phyloP scores from a whole-genome alignment of 2,329 filamentous ascomycete genomes.

The Emericellopsis cladophorae region DNA sequence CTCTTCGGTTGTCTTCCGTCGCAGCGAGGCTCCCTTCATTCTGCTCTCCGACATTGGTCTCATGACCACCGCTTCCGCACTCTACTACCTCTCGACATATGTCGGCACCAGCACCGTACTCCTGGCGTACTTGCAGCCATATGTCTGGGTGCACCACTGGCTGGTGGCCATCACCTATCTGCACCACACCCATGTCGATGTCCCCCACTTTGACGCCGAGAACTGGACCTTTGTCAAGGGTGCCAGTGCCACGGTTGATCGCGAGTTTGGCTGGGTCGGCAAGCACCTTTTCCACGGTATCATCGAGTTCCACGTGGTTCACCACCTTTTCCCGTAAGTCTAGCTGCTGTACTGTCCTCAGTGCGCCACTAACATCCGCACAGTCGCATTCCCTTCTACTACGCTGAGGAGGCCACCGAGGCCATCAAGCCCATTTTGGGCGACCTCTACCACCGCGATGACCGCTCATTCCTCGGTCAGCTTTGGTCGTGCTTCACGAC shows the following conservation, averaged over 20 bases:
- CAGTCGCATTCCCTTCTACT: constrained; percentile 24
- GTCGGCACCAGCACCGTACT: constrained; percentile 45
- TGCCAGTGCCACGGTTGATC: constrained; percentile 47
- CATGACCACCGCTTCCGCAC: constrained; percentile 29
- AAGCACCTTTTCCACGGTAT: constrained; percentile 52
- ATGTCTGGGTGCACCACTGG: constrained; percentile 61
- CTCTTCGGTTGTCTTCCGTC: constrained; percentile 46
- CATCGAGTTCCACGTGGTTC: constrained; percentile 45
- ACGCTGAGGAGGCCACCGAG: constrained; percentile 38
- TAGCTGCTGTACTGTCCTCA: background rate
- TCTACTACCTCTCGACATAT: constrained; percentile 37
- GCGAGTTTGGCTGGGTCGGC: constrained; percentile 49
- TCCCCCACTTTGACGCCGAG: constrained; percentile 14
- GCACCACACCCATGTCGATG: constrained; percentile 52
- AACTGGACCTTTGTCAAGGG: constrained; percentile 49
- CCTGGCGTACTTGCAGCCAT: constrained; percentile 50
- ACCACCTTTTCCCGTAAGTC: constrained; percentile 38
- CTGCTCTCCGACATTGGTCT: constrained; percentile 48
- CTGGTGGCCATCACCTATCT: constrained; percentile 67
- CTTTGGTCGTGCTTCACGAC: constrained; percentile 5
- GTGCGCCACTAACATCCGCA: background rate
- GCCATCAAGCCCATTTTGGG: constrained; percentile 86
- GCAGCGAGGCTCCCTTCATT: constrained; percentile 42
- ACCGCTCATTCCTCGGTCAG: constrained; percentile 5
- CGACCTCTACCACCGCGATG: constrained; percentile 58